These are phyloP conservation scores for Rosa chinensis DNA, from an alignment of 306 rosid genomes.

Conservation along the genomic window DNA sequence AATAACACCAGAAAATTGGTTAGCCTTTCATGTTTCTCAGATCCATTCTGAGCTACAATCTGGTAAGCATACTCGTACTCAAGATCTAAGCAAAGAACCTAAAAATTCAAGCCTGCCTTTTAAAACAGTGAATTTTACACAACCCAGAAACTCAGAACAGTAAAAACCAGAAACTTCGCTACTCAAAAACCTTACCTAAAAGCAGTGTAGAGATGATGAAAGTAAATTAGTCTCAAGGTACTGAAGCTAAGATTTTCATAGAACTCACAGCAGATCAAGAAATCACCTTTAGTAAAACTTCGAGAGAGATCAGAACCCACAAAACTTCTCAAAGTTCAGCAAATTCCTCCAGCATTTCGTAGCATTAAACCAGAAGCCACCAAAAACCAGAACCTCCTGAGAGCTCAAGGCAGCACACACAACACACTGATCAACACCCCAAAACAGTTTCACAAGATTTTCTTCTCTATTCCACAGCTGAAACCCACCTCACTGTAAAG, in stretches of 20 bases:
- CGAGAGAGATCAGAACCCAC: slow-evolving; percentile 16
- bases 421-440: slow-evolving; percentile 32
- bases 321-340: neutral
- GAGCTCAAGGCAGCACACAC: neutral
- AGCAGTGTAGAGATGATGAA: neutral
- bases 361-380: slow-evolving; percentile 4
- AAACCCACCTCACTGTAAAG: slow-evolving; percentile 11
- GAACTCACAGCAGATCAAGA: slow-evolving; percentile 12
- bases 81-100: slow-evolving; percentile 24
- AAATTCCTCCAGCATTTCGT: neutral
- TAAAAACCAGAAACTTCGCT: neutral
- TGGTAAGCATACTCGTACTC: neutral
- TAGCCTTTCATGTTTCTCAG: neutral
- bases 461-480: slow-evolving; percentile 23
- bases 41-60: slow-evolving; percentile 16
- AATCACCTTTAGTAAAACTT: neutral
- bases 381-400: neutral
- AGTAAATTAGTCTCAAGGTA: slow-evolving; percentile 2
- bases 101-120: neutral
- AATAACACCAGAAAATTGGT: slow-evolving; percentile 10
- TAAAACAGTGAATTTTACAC: slow-evolving; percentile 30
- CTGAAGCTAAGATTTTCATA: neutral
- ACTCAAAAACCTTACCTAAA: neutral
- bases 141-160: slow-evolving; percentile 11
- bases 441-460: slow-evolving; percentile 14